Evolutionary conservation across 1,139 yeast genomes (phyloP).

Genomic region (Protomyces arabidopsidicola): DNA sequence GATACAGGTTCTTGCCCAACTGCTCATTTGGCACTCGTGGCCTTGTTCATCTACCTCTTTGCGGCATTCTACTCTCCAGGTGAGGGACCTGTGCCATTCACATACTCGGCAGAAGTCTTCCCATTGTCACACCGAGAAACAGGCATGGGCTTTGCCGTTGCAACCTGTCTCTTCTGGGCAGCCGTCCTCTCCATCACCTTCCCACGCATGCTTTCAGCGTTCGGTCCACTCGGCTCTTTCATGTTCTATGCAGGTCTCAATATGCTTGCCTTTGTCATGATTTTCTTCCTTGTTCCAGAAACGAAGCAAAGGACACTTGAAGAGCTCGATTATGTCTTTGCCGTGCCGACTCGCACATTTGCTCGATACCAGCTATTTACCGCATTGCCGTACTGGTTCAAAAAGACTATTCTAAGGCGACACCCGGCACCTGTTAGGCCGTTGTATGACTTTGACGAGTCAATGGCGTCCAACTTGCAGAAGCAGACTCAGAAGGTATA

Average conservation of each 20-base stretch:
- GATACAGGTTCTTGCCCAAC: conserved; percentile 35
- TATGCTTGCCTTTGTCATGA: conserved; percentile 52
- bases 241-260: conserved; percentile 90
- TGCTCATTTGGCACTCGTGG: conserved; percentile 61
- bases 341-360: conserved; percentile 40
- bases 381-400: conserved; percentile 37
- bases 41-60: conserved; percentile 69
- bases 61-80: conserved; percentile 75
- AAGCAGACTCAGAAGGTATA: neutral
- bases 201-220: conserved; percentile 65
- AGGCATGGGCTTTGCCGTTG: conserved; percentile 81
- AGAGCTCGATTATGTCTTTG: conserved; percentile 50
- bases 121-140: conserved; percentile 78
- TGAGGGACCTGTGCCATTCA: conserved; percentile 88
- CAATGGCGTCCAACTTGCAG: conserved; percentile 1
- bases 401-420: conserved; percentile 32
- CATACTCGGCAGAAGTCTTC: conserved; percentile 83
- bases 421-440: conserved; percentile 28
- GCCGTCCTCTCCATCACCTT: conserved; percentile 76
- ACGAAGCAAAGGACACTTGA: conserved; percentile 58
- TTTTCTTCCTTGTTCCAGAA: conserved; percentile 57
- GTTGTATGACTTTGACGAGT: conserved; percentile 23
- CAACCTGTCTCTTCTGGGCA: conserved; percentile 82
- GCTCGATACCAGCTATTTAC: conserved; percentile 39
- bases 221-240: conserved; percentile 78